Percentiles rank a stretch among this genome's conserved stretches.
phyloP scores from a whole-genome alignment of 805 yeast genomes.

The Saccharomyces eubayanus region DNA sequence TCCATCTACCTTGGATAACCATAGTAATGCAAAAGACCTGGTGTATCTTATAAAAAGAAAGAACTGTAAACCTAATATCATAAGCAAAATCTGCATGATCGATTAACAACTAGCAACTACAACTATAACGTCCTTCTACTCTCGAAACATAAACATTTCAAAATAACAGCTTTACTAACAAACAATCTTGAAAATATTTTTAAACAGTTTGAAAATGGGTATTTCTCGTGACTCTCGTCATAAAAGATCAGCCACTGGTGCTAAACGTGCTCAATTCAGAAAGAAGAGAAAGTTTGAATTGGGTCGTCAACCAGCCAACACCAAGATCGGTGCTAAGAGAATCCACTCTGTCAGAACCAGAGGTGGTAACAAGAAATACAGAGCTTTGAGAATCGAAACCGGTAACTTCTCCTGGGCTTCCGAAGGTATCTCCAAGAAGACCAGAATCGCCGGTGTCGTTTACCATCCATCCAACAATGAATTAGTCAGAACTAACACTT shows the following conservation, averaged over 20 bases:
- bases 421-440: conserved; percentile 94
- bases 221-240: conserved; percentile 99
- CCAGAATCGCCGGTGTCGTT: conserved; percentile 93
- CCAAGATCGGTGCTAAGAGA: conserved; percentile 96
- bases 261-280: conserved; percentile 98
- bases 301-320: conserved; percentile 98
- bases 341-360: conserved; percentile 97
- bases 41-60: neutral
- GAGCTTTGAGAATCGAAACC: conserved; percentile 96
- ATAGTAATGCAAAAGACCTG: neutral
- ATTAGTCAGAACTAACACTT: conserved; percentile 97
- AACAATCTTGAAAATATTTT: neutral
- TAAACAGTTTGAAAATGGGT: conserved; percentile 64
- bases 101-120: too few species aligned
- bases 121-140: neutral
- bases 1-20: too few species aligned
- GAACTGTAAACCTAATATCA: neutral
- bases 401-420: conserved; percentile 99
- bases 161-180: conserved; percentile 12
- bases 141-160: neutral
- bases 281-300: conserved; percentile 99
- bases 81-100: too few species aligned
- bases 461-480: conserved; percentile 99
- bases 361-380: conserved; percentile 98
- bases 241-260: conserved; percentile 99